Conservation (phyloP, 148 eudicot genomes). For the Hydrangea macrophylla region DNA sequence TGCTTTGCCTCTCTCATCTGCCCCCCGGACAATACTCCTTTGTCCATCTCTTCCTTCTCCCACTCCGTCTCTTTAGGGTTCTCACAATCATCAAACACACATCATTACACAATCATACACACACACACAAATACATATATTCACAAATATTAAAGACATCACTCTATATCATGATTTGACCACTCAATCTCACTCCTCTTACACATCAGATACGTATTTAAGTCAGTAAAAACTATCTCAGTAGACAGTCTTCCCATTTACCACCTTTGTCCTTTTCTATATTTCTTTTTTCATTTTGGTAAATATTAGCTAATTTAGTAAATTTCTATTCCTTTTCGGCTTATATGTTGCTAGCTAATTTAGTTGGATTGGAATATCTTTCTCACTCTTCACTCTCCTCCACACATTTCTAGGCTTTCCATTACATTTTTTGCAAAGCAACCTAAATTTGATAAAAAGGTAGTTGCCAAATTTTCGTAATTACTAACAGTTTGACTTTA, state of each 20-base stretch:
- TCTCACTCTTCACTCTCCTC: background rate
- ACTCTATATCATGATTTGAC: conserved; percentile 35
- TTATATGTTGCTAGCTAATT: background rate
- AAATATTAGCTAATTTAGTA: background rate
- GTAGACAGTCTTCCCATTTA: conserved; percentile 16
- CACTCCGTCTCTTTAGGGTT: conserved; percentile 32
- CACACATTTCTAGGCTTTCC: conserved; percentile 5
- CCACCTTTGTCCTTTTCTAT: conserved; percentile 15
- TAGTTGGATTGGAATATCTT: background rate
- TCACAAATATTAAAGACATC: background rate
- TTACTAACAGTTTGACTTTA: background rate
- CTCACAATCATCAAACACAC: no score
- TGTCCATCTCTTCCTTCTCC: conserved; percentile 9
- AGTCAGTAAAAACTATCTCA: conserved; percentile 34
- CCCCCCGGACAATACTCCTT: conserved; percentile 32
- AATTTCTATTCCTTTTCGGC: no score
- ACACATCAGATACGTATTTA: conserved; percentile 29
- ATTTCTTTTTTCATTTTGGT: conserved; percentile 7
- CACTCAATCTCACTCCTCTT: conserved; percentile 31
- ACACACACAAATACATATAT: background rate
- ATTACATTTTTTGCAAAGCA: background rate
- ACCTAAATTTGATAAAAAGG: conserved; percentile 3
- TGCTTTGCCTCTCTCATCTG: background rate
- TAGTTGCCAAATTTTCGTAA: background rate
- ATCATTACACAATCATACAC: no score